phyloP scores from a whole-genome alignment of 768 basidiomycete species.

The Cystobasidiopsis lactophilus region DNA sequence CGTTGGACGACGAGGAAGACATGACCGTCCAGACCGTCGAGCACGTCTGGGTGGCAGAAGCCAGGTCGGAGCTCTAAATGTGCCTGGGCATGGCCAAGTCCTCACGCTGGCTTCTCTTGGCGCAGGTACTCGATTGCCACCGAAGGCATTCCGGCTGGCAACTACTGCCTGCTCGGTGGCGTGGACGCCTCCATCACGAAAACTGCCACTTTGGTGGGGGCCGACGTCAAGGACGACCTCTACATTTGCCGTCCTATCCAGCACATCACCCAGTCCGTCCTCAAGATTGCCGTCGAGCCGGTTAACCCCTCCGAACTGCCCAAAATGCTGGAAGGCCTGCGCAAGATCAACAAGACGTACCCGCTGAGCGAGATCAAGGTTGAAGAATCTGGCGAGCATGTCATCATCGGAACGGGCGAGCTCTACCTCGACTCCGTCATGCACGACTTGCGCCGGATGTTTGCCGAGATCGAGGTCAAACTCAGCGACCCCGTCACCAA shows the following conservation, averaged over 20 bases:
- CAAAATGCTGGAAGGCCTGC: constrained; percentile 91
- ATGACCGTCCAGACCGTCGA: constrained; percentile 71
- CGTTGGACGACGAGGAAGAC: constrained; percentile 97
- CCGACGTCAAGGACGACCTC: constrained; percentile 59
- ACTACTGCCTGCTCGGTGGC: constrained; percentile 75
- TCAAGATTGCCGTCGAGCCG: constrained; percentile 96
- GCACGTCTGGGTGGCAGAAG: constrained; percentile 72
- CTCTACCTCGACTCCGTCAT: constrained; percentile 89
- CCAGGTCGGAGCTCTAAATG: constrained; percentile 39
- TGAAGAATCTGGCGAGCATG: constrained; percentile 94
- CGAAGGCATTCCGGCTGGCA: constrained; percentile 73
- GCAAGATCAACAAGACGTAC: constrained; percentile 95
- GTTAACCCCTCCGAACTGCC: constrained; percentile 93
- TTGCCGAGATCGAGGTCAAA: constrained; percentile 98
- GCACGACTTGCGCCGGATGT: constrained; percentile 78
- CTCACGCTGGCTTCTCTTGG: not conserved
- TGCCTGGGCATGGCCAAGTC: constrained; percentile 1
- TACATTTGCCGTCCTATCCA: constrained; percentile 90
- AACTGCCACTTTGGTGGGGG: constrained; percentile 61
- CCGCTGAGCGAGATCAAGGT: constrained; percentile 85
- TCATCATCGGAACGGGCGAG: constrained; percentile 89
- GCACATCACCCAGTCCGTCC: constrained; percentile 87
- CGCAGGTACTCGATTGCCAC: constrained; percentile 70
- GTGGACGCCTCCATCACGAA: constrained; percentile 87
- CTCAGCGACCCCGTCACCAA: constrained; percentile 96